Evolutionary conservation across 139 green algal genomes (phyloP), one percentile per base, ranked within the genome.

Genomic region (Desmodesmus armatus): DNA sequence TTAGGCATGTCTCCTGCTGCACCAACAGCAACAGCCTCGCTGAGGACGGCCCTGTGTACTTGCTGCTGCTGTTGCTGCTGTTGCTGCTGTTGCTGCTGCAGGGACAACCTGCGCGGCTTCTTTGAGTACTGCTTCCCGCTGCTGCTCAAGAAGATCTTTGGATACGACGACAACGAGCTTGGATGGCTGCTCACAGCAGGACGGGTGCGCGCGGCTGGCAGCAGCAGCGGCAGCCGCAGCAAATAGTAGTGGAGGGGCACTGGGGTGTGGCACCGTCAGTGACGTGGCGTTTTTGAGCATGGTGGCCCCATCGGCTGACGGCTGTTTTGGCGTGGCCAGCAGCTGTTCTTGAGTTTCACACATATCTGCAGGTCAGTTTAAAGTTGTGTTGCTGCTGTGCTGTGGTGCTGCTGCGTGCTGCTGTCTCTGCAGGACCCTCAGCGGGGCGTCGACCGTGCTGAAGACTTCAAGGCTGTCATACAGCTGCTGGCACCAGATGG

Each of bases 101-200:
- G 93, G 78, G 95, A 98, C 87, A 97, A 97, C 83, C 74, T 94
- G 27, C 87, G 95, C 0, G 92, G 90, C 5, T 97, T 98, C 89
- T 97, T 98, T 66, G 95, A 97, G 58, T 51, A 74, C 23, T 96
- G 90, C 74, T 96, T 98, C 41, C 88, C 92, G 0, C 88, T 90
- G 1, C 88, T 98, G 47, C 87, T 98, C 23, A 93, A 91, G 77
- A 88, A 89, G 1, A 79, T 96, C 2, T 98, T 98, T 87, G 95
- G 95, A 19, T 97, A 96, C 79, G 93, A 94, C 67, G 91, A 94
- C 63, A 85, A 89, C 72, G 90, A 94, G 63, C 85, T 88, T 13
- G 92, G 88, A 75, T 97, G 93, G 93, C 89, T 97, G 5, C 93
- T 87, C 67, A 76, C 91, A 3, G 90, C 94, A 0, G 87, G 90